Base-by-base conservation (phyloP, 768 basidiomycete species). In the Suillus americanus region DNA sequence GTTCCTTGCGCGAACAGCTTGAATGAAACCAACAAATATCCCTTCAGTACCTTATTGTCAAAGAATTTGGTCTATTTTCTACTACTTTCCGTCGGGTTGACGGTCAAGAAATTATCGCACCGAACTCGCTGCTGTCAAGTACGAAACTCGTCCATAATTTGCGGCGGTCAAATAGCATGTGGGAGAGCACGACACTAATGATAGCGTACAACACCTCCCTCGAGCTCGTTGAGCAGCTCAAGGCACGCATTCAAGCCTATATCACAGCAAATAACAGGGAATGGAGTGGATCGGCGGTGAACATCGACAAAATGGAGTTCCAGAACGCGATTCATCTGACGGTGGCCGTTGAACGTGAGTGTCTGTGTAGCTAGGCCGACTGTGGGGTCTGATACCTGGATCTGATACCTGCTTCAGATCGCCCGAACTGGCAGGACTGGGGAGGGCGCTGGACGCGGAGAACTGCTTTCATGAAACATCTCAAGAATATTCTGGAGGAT, bases 401-500 rank as follows among this genome's bases (percentile, higher is more conserved):
- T 28, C 65, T 64, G 25, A 67, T 64, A 30, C 50, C 53, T 48
- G 23, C 43, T 57, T 54, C 63, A 90, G 89, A 92, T 75, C 86
- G 89, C 61, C 83, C 87, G 43, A 92, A 91, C 71, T 94, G 91
- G 92, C 92, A 93, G 72, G 90, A 93, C 71, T 94, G 91, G 91
- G 91, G 89, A 56, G 92, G 85, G 23, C 81, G 91, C 64, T 92
- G 89, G 91, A 80, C 79, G 9, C 87, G 91, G 54, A 87, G 91
- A 66, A 92, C 85, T 13, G 79, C 77, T 28, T 90, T 93, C 74
- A 92, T 93, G 91, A 85, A 88, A 45, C 75, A 89, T 68, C 80
- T 94, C 55, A 92, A 90, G 77, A 83, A 78, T 5, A 72, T 87
- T 16, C 77, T 92, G 61, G 91, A 92, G 73, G 90, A 91, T 38